phyloP scores from a whole-genome alignment of 805 yeast species.

The Metschnikowia corniflorae region DNA sequence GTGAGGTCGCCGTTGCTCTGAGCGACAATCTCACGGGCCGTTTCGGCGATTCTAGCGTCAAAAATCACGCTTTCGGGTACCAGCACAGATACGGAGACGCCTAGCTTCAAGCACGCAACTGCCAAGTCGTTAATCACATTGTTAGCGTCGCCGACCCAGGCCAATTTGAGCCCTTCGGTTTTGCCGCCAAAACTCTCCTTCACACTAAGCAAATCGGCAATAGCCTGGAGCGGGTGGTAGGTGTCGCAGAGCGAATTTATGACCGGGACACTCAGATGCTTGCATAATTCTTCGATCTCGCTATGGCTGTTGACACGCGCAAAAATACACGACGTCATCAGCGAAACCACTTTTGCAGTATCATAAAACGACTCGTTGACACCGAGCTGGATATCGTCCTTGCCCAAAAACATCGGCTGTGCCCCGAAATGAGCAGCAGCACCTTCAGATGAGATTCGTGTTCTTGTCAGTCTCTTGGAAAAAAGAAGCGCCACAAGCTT shows the following conservation, averaged over 20 bases:
- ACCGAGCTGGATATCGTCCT: conserved; percentile 94
- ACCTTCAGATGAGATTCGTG: conserved; percentile 91
- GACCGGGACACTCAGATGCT: conserved; percentile 83
- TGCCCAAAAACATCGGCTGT: conserved; percentile 94
- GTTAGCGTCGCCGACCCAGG: conserved; percentile 97
- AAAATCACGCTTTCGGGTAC: conserved; percentile 75
- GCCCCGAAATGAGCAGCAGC: conserved; percentile 93
- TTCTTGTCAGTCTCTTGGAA: conserved; percentile 90
- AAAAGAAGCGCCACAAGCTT: conserved; percentile 81
- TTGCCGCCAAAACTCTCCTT: conserved; percentile 69
- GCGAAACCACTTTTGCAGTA: conserved; percentile 82
- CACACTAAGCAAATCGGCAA: conserved; percentile 84
- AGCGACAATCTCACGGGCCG: conserved; percentile 47
- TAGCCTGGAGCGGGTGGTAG: conserved; percentile 94
- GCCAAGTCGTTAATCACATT: conserved; percentile 93
- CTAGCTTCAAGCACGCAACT: conserved; percentile 79
- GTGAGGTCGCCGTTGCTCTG: conserved; percentile 40
- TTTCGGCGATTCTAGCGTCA: conserved; percentile 48
- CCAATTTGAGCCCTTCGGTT: conserved; percentile 61
- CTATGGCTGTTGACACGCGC: conserved; percentile 90
- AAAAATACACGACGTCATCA: conserved; percentile 95
- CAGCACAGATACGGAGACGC: conserved; percentile 81
- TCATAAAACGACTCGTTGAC: conserved; percentile 90
- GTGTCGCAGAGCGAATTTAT: conserved; percentile 91
- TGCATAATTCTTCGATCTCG: conserved; percentile 74